Evolutionary conservation across 306 rosid genomes (phyloP).

Genomic region (Acacia confusa): DNA sequence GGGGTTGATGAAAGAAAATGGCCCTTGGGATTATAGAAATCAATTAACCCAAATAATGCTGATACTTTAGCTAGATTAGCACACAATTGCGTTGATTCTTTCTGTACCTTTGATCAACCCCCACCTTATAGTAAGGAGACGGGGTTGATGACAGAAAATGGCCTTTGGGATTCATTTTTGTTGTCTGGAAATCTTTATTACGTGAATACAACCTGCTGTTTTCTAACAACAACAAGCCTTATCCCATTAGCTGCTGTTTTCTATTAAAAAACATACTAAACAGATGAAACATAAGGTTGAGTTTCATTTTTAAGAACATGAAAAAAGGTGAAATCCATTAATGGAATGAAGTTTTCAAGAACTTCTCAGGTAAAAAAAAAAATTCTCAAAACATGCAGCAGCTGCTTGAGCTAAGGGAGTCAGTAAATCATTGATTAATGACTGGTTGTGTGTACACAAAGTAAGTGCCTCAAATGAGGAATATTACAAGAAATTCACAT

Average conservation of each 20-base stretch:
- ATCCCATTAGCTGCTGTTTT: background rate
- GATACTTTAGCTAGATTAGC: background rate
- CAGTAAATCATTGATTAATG: background rate
- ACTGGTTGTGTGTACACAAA: background rate
- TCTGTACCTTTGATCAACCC: background rate
- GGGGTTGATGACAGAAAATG: background rate
- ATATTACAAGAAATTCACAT: background rate
- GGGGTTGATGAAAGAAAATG: background rate
- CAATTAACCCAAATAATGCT: background rate
- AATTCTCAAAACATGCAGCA: background rate
- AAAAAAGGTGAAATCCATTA: background rate
- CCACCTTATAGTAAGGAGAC: background rate
- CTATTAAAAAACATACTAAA: background rate
- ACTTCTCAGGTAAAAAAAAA: background rate
- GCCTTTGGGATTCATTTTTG: background rate
- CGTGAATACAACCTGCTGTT: no score
- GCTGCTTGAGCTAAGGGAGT: background rate
- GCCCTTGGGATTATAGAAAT: background rate
- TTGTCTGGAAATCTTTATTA: background rate
- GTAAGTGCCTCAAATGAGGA: conserved; percentile 1
- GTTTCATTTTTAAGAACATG: background rate
- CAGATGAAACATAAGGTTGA: background rate
- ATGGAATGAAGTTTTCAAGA: background rate
- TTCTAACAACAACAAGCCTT: background rate
- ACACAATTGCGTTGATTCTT: background rate